Base-by-base conservation (phyloP, 306 rosid genomes). In the Vigna hirtella region DNA sequence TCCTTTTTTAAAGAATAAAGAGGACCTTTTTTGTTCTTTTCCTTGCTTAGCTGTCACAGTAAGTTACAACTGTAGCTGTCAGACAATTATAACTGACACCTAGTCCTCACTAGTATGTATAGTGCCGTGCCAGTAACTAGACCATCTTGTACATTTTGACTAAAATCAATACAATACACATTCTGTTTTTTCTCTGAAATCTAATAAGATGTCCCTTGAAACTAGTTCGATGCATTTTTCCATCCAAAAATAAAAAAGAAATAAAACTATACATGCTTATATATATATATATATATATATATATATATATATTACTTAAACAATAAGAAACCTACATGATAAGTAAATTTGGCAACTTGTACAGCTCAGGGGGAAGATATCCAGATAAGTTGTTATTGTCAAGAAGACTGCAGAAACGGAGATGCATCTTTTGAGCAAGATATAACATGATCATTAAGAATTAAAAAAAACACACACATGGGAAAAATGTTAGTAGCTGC, bases 381-480 rank as follows among this genome's bases (percentile, higher is more conserved):
- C 99, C 99, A 16, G 98, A 58, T 84, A 96, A 77, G 14, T 96
- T 93, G 90, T 96, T 96, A 64, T 91, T 90, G 85, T 96, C 99
- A 20, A 96, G 92, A 78, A 96, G 97, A 85, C 99, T 96, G 97
- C 94, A 87, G 28, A 11, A 40, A 56, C 73, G 78, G 42, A 78
- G 62, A 66, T 66, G 51, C 79, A 77, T 80, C 15, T 79, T 55
- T 65, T 79, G 26, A 85, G 53, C 63, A 72, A 58, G 50, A 77
- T 62, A 63, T 18, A 63, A 42, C 73, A 78, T 61, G 67, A 55
- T 70, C 40, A 20, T 26, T 38, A 75, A 70, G 22, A 43, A 43
- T 58, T 13, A 52, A 34, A 66, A 76, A 52, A 66, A 24, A 24
- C 0, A 24, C 26, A 40, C 2, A 42, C 47, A 42, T 6, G 38